phyloP scores from a whole-genome alignment of 768 basidiomycete genomes.

The Tricholoma matsutake region DNA sequence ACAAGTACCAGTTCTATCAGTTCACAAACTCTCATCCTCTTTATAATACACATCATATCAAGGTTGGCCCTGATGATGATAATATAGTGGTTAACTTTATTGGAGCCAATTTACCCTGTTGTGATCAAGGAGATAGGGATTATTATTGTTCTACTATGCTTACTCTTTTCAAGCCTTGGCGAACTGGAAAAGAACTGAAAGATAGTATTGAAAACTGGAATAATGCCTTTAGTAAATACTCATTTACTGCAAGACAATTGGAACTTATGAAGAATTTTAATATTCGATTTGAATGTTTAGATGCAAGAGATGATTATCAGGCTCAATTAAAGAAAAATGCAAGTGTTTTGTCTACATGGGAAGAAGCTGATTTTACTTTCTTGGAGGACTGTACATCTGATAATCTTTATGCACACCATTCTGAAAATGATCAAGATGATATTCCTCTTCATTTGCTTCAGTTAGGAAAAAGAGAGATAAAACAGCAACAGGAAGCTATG shows the following conservation, averaged over 20 bases:
- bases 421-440: not conserved
- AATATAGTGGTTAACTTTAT: constrained; percentile 25
- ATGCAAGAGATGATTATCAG: constrained; percentile 25
- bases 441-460: not conserved
- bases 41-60: not conserved
- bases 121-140: constrained; percentile 26
- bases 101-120: constrained; percentile 22
- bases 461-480: not conserved
- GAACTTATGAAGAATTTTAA: constrained; percentile 27
- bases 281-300: constrained; percentile 24
- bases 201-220: constrained; percentile 16
- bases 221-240: constrained; percentile 14
- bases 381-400: not conserved
- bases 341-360: constrained; percentile 2
- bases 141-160: constrained; percentile 24
- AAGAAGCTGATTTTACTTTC: not conserved
- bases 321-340: constrained; percentile 6
- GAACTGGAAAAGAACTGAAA: constrained; percentile 18
- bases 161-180: constrained; percentile 23
- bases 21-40: not conserved
- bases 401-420: not conserved
- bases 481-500: too few relatives aligned
- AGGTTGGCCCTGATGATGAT: constrained; percentile 1
- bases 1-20: not conserved
- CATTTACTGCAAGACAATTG: constrained; percentile 12